Evolutionary conservation across 495 filamentous ascomycete genomes (phyloP).

Genomic region (Podospora didyma): DNA sequence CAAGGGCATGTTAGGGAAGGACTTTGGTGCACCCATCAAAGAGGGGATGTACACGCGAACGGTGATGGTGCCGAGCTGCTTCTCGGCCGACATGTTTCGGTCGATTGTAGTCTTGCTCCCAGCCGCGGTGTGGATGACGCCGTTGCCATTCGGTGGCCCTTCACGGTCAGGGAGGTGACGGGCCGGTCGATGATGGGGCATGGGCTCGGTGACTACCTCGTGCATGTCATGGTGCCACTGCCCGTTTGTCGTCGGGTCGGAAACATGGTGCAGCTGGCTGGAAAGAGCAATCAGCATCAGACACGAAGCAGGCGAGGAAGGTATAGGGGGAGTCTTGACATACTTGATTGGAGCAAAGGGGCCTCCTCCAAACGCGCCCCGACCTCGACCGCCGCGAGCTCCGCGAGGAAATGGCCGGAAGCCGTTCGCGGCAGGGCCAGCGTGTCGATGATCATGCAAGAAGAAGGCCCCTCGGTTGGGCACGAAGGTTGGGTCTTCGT

Average conservation of each 20-base stretch:
- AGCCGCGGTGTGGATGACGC: constrained; percentile 40
- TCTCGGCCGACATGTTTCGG: constrained; percentile 53
- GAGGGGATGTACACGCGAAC: constrained; percentile 71
- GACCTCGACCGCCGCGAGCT: constrained; percentile 45
- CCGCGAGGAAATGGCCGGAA: constrained; percentile 67
- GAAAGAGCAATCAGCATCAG: constrained; percentile 29
- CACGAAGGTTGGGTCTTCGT: constrained; percentile 89
- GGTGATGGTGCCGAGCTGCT: constrained; percentile 70
- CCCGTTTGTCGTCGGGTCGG: constrained; percentile 60
- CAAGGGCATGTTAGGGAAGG: constrained; percentile 67
- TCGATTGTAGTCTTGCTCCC: constrained; percentile 48
- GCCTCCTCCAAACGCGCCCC: constrained; percentile 49
- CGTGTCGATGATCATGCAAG: constrained; percentile 87
- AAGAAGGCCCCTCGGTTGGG: constrained; percentile 95
- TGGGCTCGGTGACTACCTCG: constrained; percentile 62
- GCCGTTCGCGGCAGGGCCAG: constrained; percentile 68
- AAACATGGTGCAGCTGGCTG: constrained; percentile 42
- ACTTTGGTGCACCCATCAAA: constrained; percentile 65
- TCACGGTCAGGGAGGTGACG: constrained; percentile 34
- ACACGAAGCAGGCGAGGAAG: background rate
- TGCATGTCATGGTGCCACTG: constrained; percentile 96
- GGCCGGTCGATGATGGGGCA: constrained; percentile 26
- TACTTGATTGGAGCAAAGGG: constrained; percentile 59
- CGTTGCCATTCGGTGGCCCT: constrained; percentile 43
- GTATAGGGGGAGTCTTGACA: constrained; percentile 18